These are phyloP conservation scores for Fragaria ananassa DNA, from an alignment of 306 rosid genomes.

Conservation along the genomic window DNA sequence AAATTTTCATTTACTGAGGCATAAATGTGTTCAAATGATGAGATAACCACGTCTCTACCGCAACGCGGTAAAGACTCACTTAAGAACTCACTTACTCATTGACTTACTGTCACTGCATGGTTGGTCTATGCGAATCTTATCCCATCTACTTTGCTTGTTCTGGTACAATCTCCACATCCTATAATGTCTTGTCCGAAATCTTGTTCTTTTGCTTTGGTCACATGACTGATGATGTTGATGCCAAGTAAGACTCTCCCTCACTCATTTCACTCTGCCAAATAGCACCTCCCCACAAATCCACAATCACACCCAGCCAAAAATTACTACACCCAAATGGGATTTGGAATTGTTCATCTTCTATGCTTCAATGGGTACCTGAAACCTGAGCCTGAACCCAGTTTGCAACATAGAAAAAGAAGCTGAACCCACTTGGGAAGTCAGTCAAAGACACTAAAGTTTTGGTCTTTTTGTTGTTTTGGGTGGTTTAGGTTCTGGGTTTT, in stretches of 20 bases:
- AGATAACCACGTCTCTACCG: too few relatives aligned
- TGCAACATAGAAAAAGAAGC: background rate
- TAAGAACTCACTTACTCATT: background rate
- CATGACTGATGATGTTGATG: background rate
- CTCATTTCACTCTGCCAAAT: background rate
- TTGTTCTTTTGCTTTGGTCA: background rate
- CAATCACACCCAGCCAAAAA: background rate
- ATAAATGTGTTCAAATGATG: too few relatives aligned
- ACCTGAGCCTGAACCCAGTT: background rate
- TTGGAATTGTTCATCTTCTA: background rate
- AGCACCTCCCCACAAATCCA: background rate
- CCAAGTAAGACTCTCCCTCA: background rate
- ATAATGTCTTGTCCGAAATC: background rate
- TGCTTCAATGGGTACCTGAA: background rate
- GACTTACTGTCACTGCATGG: background rate
- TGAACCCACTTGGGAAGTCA: background rate
- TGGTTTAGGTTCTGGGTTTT: background rate
- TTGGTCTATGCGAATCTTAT: background rate
- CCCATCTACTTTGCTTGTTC: background rate
- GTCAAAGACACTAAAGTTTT: background rate
- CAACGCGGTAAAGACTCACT: background rate
- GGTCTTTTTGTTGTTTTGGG: background rate
- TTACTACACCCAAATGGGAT: background rate
- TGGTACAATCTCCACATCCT: background rate
- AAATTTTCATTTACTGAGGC: too few relatives aligned